Evolutionary conservation across 1,139 yeast species (phyloP), one percentile per base, ranked within the genome.

Genomic region (Blastobotrys serpentis): DNA sequence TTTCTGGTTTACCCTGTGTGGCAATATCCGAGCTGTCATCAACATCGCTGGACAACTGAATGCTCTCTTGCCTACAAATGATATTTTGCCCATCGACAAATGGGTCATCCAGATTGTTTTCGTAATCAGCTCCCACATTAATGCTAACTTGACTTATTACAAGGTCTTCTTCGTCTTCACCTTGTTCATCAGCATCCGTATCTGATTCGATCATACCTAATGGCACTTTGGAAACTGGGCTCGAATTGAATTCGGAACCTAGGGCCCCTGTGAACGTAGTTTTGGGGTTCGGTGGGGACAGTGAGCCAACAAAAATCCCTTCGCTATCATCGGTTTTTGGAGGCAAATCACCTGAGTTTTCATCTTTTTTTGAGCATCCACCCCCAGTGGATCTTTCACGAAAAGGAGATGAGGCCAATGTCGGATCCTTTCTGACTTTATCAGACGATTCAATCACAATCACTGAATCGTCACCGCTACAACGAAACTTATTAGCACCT

Each of bases 371-470:
- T n/a, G n/a, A n/a, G n/a, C n/a, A n/a, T n/a, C n/a, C n/a, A n/a
- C n/a, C n/a, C n/a, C 26, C 26, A 23, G 26, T 6, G 8, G 10
- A 23, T 10, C 26, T 6, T 10, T 14, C 34, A 26, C 18, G 13
- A 3, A 29, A 29, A 1, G 43, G 43, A 13, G 43, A 40, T 1
- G 43, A 40, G 2, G 33, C 32, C 5, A 40, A n/a, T 3, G 18
- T 38, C 17, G 11, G 4, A 5, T 33, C 17, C 11, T 13, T 13
- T 4, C 17, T 10, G 13, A 16, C 17, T 21, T 16, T 14, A 16
- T 33, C 38, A n/a, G 38, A 33, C 5, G 38, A 33, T 11, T 33
- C 38, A 4, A 33, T 33, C 38, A 33, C 17, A 4, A 33, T 21
- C 13, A 33, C 38, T 4, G 19, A 13, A 14, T 33, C 18, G 7